These are phyloP conservation scores for Aquanectria penicillioides DNA, from an alignment of 2,329 filamentous ascomycete species.

Conservation along the genomic window DNA sequence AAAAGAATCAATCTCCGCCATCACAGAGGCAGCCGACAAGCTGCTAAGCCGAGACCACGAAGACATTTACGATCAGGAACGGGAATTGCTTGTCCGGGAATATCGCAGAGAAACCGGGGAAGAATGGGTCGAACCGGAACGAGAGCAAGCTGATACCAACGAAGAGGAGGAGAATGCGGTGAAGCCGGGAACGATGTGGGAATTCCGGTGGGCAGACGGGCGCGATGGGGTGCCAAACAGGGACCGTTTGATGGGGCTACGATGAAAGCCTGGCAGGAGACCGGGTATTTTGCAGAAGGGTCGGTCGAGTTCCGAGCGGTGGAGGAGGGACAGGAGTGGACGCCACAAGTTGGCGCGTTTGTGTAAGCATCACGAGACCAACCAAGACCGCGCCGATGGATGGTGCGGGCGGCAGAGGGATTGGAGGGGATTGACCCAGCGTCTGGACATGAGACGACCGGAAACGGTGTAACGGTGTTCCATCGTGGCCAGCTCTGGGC, in stretches of 20 bases:
- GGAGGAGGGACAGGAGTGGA: conserved; percentile 66
- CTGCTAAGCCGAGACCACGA: conserved; percentile 83
- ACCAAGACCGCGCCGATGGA: conserved; percentile 16
- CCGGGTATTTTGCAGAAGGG: conserved; percentile 87
- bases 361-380: conserved; percentile 49
- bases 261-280: conserved; percentile 91
- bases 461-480: conserved; percentile 27
- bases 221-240: conserved; percentile 82
- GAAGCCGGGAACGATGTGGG: conserved; percentile 66
- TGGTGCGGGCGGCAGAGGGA: conserved; percentile 25
- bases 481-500: conserved; percentile 25
- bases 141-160: conserved; percentile 43
- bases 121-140: conserved; percentile 72
- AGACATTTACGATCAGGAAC: conserved; percentile 91
- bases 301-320: conserved; percentile 77
- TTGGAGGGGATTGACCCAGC: conserved; percentile 19
- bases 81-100: conserved; percentile 84
- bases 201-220: conserved; percentile 92
- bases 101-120: conserved; percentile 89
- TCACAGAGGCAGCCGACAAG: conserved; percentile 91
- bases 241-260: conserved; percentile 86
- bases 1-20: conserved; percentile 78
- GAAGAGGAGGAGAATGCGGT: conserved; percentile 30
- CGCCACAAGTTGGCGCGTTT: conserved; percentile 58
- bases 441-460: conserved; percentile 27